Conservation (phyloP, 2,329 filamentous ascomycete species). For the Calonectria naviculata region DNA sequence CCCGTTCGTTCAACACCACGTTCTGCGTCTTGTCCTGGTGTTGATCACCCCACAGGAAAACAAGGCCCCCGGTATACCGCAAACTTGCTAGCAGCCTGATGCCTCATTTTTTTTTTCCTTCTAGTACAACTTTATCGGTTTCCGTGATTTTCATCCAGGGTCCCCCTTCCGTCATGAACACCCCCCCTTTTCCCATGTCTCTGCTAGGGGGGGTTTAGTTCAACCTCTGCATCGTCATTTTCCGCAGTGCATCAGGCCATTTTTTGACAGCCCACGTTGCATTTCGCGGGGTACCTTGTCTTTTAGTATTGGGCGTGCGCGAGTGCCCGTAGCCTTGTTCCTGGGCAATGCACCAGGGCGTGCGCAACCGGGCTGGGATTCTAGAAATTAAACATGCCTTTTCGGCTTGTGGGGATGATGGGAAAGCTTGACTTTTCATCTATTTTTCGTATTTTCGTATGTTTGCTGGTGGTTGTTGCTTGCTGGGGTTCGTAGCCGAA, state of each 20-base stretch:
- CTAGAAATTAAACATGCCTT: not conserved
- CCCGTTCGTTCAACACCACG: not conserved
- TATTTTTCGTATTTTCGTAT: not conserved
- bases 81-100: not conserved
- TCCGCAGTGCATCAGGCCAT: slow-evolving; percentile 37
- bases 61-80: not conserved
- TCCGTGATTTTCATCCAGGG: not conserved
- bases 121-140: not conserved
- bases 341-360: not conserved
- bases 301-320: not conserved
- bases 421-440: not conserved
- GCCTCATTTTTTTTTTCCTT: not conserved
- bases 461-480: not conserved
- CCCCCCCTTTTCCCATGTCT: not conserved
- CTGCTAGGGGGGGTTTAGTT: slow-evolving; percentile 6
- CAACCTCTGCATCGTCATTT: not conserved
- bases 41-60: slow-evolving; percentile 4
- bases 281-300: slow-evolving; percentile 41
- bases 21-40: not conserved
- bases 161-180: not conserved
- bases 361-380: not conserved
- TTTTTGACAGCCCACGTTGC: slow-evolving; percentile 36
- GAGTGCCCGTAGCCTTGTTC: not conserved
- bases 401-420: not conserved
- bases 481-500: not conserved